Evolutionary conservation across 176 grass and related monocot genomes (phyloP).

Genomic region (Triticum dicoccoides): DNA sequence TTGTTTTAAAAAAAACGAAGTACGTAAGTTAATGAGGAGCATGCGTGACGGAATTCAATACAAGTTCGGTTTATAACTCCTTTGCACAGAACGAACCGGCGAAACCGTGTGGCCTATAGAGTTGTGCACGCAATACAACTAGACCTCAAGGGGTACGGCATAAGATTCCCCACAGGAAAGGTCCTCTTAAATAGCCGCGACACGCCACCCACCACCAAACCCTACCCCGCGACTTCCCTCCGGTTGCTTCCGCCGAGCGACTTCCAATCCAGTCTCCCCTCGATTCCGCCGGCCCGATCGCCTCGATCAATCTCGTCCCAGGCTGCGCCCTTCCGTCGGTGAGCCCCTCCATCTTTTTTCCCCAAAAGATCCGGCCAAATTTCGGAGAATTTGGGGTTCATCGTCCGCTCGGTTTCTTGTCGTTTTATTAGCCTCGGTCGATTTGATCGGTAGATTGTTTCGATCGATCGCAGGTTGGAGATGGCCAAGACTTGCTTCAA

Average conservation of each 20-base stretch:
- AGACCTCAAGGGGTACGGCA: background rate
- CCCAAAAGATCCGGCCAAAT: background rate
- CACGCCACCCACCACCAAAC: conserved; percentile 37
- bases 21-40: no score
- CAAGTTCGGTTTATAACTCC: background rate
- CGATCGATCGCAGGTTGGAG: conserved; percentile 13
- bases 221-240: conserved; percentile 36
- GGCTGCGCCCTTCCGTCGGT: background rate
- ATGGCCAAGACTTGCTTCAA: conserved; percentile 72
- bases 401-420: background rate
- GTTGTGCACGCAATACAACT: background rate
- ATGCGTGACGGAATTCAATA: background rate
- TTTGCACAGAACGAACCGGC: background rate
- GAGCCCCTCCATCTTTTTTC: conserved; percentile 14
- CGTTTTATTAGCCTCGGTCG: background rate
- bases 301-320: background rate
- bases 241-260: conserved; percentile 37
- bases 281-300: conserved; percentile 17
- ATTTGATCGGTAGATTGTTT: conserved; percentile 18
- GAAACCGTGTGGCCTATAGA: background rate
- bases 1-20: no score
- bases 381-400: background rate
- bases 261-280: conserved; percentile 6
- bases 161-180: background rate
- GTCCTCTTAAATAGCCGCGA: conserved; percentile 33